Evolutionary conservation across 306 rosid species (phyloP).

Genomic region (Boehmeria nivea): DNA sequence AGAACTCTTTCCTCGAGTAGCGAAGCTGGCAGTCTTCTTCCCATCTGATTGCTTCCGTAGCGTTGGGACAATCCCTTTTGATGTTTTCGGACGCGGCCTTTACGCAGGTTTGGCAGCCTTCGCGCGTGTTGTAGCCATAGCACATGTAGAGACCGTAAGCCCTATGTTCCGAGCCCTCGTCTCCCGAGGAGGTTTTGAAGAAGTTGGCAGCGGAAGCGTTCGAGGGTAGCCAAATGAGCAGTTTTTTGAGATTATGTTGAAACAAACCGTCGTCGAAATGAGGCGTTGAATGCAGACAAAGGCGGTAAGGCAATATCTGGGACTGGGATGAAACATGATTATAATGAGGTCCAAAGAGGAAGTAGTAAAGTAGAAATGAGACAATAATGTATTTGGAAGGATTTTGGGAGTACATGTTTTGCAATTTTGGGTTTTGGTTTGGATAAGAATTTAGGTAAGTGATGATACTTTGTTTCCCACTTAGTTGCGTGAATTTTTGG

Average conservation of each 20-base stretch:
- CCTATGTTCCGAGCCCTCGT: background rate
- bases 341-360: background rate
- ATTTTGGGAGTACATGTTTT: slow-evolving; percentile 5
- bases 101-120: slow-evolving; percentile 22
- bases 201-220: slow-evolving; percentile 1
- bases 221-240: background rate
- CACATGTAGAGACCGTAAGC: slow-evolving; percentile 20
- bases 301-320: background rate
- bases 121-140: background rate
- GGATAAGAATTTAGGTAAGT: background rate
- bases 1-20: slow-evolving; percentile 39
- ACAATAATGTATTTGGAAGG: background rate
- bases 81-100: slow-evolving; percentile 21
- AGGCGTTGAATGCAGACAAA: background rate
- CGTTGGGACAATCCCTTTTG: slow-evolving; percentile 22
- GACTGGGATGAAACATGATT: background rate
- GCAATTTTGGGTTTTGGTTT: background rate
- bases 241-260: background rate
- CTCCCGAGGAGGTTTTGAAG: background rate
- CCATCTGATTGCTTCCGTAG: slow-evolving; percentile 43
- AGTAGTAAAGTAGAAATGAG: background rate
- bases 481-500: too few relatives aligned
- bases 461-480: too few relatives aligned
- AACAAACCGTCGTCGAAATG: background rate
- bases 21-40: slow-evolving; percentile 47